phyloP scores from a whole-genome alignment of 441 rosid genomes.

The Mallotus repandus region DNA sequence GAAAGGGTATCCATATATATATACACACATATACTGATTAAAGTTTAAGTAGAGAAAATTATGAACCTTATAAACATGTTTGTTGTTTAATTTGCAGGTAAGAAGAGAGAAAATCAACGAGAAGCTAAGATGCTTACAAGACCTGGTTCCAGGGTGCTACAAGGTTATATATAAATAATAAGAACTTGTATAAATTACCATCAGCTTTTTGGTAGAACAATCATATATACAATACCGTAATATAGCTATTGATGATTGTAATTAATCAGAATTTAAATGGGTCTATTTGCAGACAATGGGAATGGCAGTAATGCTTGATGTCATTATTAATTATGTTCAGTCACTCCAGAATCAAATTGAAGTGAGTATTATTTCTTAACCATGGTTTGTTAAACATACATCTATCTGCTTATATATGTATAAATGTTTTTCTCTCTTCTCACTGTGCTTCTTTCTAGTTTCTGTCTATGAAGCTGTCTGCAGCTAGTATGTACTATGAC shows the following conservation, averaged over 20 bases:
- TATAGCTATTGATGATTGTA: too few species aligned
- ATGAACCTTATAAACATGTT: too few species aligned
- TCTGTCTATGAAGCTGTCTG: slow-evolving; percentile 68
- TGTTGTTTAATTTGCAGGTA: slow-evolving; percentile 29
- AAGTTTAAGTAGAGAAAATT: too few species aligned
- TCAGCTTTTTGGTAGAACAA: too few species aligned
- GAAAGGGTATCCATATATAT: slow-evolving; percentile 48
- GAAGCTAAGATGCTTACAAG: slow-evolving; percentile 57
- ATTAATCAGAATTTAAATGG: too few species aligned
- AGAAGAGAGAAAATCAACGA: slow-evolving; percentile 78
- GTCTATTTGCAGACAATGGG: slow-evolving; percentile 59
- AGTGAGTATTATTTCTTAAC: slow-evolving; percentile 29
- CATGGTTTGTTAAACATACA: background rate
- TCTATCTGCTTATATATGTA: too few species aligned
- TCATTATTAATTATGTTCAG: slow-evolving; percentile 57
- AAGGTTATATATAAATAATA: slow-evolving; percentile 33
- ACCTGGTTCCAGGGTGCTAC: slow-evolving; percentile 75
- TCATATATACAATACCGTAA: too few species aligned
- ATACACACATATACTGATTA: too few species aligned
- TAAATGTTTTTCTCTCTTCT: too few species aligned
- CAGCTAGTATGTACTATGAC: slow-evolving; percentile 52
- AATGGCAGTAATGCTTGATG: slow-evolving; percentile 75
- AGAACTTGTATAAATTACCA: background rate
- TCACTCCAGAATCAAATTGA: slow-evolving; percentile 74
- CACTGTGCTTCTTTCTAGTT: slow-evolving; percentile 31